Conservation (phyloP, 352 stramenopile genomes). For the Phytopythium vexans region DNA sequence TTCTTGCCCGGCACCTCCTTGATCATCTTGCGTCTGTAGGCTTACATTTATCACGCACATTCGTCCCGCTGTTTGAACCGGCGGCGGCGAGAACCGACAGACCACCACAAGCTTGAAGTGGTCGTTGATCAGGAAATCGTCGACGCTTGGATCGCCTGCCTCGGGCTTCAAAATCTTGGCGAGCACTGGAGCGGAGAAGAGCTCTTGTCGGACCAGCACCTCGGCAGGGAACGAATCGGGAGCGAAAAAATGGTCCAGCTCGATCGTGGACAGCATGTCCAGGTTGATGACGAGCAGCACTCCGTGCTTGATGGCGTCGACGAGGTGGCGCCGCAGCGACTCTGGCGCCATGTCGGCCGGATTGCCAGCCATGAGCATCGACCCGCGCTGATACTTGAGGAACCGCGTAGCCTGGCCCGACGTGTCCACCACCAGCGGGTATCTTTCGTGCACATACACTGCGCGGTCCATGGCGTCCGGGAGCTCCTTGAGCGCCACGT, state of each 20-base stretch:
- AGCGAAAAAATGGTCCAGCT: conserved; percentile 81
- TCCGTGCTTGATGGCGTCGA: conserved; percentile 69
- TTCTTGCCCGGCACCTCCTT: conserved; percentile 8
- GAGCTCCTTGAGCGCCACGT: conserved; percentile 75
- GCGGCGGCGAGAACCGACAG: conserved; percentile 36
- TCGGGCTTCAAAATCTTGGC: conserved; percentile 34
- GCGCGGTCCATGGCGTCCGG: conserved; percentile 82
- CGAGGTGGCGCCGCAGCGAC: conserved; percentile 66
- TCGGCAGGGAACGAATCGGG: conserved; percentile 62
- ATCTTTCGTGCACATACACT: conserved; percentile 86
- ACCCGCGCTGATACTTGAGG: conserved; percentile 88
- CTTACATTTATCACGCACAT: conserved; percentile 71
- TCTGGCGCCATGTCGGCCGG: conserved; percentile 61
- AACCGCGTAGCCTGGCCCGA: conserved; percentile 79
- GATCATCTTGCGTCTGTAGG: conserved; percentile 8
- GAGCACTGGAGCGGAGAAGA: conserved; percentile 69
- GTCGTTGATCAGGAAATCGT: conserved; percentile 75
- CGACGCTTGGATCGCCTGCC: conserved; percentile 45
- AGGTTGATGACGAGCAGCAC: conserved; percentile 80
- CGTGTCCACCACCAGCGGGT: conserved; percentile 83
- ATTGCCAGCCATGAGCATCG: conserved; percentile 78
- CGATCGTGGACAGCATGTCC: conserved; percentile 49
- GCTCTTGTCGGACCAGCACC: conserved; percentile 59
- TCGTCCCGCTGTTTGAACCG: conserved; percentile 43
- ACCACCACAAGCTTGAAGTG: conserved; percentile 87